Conservation (phyloP, 345 rosid species). For the Gossypium anomalum region DNA sequence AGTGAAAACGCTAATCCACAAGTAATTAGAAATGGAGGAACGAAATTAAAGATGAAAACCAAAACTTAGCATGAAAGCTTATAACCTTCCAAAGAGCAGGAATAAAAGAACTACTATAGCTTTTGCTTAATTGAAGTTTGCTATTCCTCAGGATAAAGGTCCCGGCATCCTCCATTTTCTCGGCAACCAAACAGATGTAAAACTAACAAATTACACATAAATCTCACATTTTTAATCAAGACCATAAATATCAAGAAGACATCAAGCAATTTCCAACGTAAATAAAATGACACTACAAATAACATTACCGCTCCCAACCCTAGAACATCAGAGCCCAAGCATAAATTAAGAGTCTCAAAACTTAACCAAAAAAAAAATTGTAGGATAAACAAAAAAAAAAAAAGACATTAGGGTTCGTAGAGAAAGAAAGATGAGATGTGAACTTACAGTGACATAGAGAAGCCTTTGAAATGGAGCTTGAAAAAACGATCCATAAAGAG, state of each 20-base stretch:
- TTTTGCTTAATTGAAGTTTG: not conserved
- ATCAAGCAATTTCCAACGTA: slow-evolving; percentile 12
- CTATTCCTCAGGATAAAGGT: not conserved
- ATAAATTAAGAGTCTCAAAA: slow-evolving; percentile 17
- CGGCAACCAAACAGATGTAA: slow-evolving; percentile 1
- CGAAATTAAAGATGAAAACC: not conserved
- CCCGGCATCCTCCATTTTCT: not conserved
- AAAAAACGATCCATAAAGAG: slow-evolving; percentile 28
- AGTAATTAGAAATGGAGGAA: not conserved
- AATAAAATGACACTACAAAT: slow-evolving; percentile 3
- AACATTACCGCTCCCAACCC: slow-evolving; percentile 14
- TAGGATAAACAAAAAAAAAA: not conserved
- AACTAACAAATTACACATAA: slow-evolving; percentile 8
- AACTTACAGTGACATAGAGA: slow-evolving; percentile 32
- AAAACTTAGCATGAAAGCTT: not conserved
- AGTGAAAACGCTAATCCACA: not conserved
- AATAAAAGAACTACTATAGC: not conserved
- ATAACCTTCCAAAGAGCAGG: not conserved
- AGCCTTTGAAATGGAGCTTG: slow-evolving; percentile 28
- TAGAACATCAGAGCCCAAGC: slow-evolving; percentile 10
- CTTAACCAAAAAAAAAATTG: not conserved
- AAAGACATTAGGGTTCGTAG: slow-evolving; percentile 38
- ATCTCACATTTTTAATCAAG: slow-evolving; percentile 18
- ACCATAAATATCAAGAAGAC: slow-evolving; percentile 26
- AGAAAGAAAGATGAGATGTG: slow-evolving; percentile 10